phyloP scores from a whole-genome alignment of 768 basidiomycete species.

The Leccinum imitatum region DNA sequence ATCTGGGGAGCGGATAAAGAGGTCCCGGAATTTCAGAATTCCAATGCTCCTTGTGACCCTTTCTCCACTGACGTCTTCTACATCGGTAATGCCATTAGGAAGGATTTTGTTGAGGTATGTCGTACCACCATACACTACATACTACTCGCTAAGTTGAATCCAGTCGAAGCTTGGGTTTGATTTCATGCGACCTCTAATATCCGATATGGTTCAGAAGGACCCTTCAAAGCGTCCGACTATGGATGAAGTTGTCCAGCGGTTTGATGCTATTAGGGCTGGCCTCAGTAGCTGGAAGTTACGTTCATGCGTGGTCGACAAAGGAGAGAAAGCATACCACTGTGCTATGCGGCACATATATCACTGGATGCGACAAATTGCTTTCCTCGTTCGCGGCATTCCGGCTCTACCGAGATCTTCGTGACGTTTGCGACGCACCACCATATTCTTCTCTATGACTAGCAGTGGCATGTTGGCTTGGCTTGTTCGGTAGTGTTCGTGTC shows the following conservation, averaged over 20 bases:
- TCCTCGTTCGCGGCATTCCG: slow-evolving; percentile 17
- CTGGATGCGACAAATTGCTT: slow-evolving; percentile 25
- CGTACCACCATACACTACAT: too few relatives aligned
- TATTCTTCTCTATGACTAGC: too few relatives aligned
- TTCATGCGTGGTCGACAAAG: slow-evolving; percentile 19
- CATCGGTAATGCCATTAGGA: background rate
- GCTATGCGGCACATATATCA: slow-evolving; percentile 12
- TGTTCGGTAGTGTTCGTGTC: too few relatives aligned
- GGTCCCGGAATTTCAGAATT: background rate
- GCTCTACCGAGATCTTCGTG: slow-evolving; percentile 16
- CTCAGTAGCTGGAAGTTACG: slow-evolving; percentile 29
- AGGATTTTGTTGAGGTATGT: too few relatives aligned
- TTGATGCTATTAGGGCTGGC: background rate
- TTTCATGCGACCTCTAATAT: slow-evolving; percentile 20
- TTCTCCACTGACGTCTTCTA: background rate
- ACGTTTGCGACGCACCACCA: background rate
- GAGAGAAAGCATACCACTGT: background rate
- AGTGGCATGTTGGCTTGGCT: too few relatives aligned
- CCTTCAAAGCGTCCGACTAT: slow-evolving; percentile 38
- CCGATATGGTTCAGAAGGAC: slow-evolving; percentile 33
- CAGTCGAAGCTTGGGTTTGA: too few relatives aligned
- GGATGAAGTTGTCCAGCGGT: slow-evolving; percentile 27
- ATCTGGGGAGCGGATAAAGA: background rate
- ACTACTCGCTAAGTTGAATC: too few relatives aligned
- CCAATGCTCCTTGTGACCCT: background rate